Conservation (phyloP, 768 basidiomycete genomes). For the Coprinopsis cinerea region DNA sequence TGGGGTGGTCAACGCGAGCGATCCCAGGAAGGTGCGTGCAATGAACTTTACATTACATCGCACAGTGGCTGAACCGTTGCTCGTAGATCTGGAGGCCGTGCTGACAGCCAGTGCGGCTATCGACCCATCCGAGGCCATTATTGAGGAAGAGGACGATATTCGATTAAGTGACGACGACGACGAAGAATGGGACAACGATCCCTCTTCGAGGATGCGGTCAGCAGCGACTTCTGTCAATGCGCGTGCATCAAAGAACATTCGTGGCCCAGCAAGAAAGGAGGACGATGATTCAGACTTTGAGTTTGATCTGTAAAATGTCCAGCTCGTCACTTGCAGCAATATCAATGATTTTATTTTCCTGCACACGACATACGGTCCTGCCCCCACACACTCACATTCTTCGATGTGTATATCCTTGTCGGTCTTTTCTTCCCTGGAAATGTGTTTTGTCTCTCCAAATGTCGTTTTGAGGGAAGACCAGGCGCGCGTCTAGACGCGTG, state of each 20-base stretch:
- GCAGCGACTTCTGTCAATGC: constrained; percentile 52
- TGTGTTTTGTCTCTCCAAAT: too few relatives aligned
- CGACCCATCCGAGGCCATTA: constrained; percentile 44
- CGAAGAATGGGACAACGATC: constrained; percentile 38
- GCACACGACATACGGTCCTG: too few relatives aligned
- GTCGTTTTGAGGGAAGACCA: too few relatives aligned
- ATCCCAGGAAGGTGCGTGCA: constrained; percentile 59
- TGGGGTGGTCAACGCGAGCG: constrained; percentile 81
- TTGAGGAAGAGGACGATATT: constrained; percentile 36
- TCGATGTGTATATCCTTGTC: too few relatives aligned
- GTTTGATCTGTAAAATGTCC: constrained; percentile 47
- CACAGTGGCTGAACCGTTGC: not conserved
- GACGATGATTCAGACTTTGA: constrained; percentile 79
- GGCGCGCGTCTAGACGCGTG: constrained; percentile 4
- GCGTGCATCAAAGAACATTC: constrained; percentile 48
- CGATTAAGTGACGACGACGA: constrained; percentile 41
- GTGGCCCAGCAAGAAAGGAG: constrained; percentile 29
- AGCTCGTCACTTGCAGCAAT: not conserved
- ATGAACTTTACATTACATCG: constrained; percentile 5
- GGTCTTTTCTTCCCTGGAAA: too few relatives aligned
- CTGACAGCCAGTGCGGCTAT: constrained; percentile 62
- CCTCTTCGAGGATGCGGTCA: constrained; percentile 52
- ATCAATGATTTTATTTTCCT: too few relatives aligned
- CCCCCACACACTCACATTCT: too few relatives aligned
- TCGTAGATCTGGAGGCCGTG: constrained; percentile 63